phyloP scores from a whole-genome alignment of 73 alveolate species.

The Tetrahymena malaccensis region DNA sequence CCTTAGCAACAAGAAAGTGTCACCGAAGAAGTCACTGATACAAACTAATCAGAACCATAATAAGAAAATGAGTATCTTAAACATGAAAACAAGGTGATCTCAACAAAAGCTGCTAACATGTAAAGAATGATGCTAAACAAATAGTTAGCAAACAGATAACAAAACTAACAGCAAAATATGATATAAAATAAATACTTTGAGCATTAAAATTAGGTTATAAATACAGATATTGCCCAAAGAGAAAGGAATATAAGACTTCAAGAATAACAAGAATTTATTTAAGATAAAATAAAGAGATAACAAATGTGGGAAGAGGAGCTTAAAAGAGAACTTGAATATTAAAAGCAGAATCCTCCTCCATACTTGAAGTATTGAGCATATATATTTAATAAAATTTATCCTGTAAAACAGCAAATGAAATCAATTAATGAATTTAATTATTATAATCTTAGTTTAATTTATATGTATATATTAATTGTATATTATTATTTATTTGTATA shows the following conservation, averaged over 20 bases:
- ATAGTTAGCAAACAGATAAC: not conserved
- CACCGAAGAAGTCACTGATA: not conserved
- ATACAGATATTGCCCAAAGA: not conserved
- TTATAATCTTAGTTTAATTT: not conserved
- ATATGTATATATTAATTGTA: not conserved
- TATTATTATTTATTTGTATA: not conserved
- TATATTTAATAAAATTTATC: not conserved
- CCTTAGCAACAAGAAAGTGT: not conserved
- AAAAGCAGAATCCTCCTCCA: not conserved
- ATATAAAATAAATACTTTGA: not conserved
- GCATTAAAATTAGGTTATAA: not conserved
- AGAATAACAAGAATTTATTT: not conserved
- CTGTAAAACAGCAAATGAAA: no score
- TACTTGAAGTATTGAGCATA: not conserved
- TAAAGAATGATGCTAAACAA: not conserved
- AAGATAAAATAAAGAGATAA: not conserved
- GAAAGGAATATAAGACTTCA: not conserved
- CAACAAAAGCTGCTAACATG: not conserved
- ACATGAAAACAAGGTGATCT: not conserved
- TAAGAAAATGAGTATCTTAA: not conserved
- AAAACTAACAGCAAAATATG: not conserved
- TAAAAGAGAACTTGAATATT: not conserved
- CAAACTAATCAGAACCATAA: not conserved
- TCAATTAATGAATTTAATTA: not conserved
- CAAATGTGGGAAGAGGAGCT: not conserved